phyloP scores from a whole-genome alignment of 2,329 filamentous ascomycete species.

The Epichloe gansuensis region DNA sequence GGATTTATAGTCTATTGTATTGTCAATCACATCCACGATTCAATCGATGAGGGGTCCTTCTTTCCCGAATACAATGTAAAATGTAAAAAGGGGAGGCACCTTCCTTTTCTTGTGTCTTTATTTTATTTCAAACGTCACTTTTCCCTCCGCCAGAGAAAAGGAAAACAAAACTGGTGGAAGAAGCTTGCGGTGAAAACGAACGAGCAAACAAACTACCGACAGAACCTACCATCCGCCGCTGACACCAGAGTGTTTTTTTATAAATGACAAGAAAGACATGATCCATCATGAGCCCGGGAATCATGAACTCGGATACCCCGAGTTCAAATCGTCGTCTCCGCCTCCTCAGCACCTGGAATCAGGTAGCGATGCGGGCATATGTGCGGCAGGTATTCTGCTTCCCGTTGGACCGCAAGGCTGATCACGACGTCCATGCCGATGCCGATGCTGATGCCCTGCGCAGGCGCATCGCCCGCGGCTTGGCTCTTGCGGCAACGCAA shows the following conservation, averaged over 20 bases:
- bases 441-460: neutral
- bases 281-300: neutral
- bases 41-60: too few species aligned
- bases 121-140: too few species aligned
- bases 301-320: neutral
- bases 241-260: neutral
- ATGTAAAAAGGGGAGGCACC: too few species aligned
- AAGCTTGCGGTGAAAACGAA: neutral
- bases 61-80: too few species aligned
- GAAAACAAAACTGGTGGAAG: neutral
- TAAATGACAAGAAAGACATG: neutral
- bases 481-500: conserved; percentile 8
- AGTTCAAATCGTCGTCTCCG: neutral
- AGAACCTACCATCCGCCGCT: neutral
- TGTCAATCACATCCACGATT: too few species aligned
- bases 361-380: conserved; percentile 9
- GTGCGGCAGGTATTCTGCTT: conserved; percentile 11
- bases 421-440: neutral
- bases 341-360: conserved; percentile 8
- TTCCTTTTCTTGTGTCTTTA: too few species aligned
- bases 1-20: too few species aligned
- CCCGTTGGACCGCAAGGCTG: neutral
- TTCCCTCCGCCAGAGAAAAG: too few species aligned
- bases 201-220: neutral
- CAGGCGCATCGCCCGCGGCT: neutral